phyloP scores from a whole-genome alignment of 306 rosid species.

The Acacia acuminata region DNA sequence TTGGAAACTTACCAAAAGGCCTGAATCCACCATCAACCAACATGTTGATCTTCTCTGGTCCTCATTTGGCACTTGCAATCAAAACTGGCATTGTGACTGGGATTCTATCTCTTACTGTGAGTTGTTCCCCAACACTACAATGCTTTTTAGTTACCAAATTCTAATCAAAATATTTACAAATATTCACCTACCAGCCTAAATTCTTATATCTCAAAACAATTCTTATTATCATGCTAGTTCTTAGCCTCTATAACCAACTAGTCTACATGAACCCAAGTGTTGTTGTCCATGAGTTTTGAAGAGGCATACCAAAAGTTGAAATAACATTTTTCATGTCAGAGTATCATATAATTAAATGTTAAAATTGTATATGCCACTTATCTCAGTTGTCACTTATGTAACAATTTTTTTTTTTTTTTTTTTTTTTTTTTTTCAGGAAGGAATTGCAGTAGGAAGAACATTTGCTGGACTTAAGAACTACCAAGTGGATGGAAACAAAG shows the following conservation, averaged over 20 bases:
- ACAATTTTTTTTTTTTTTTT: not conserved
- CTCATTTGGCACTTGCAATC: conserved; percentile 70
- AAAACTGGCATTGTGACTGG: conserved; percentile 94
- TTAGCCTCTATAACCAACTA: no score
- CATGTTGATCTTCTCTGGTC: conserved; percentile 78
- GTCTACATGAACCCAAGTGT: no score
- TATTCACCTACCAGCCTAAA: not conserved
- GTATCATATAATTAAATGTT: not conserved
- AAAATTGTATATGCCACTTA: not conserved
- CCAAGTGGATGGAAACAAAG: conserved; percentile 99
- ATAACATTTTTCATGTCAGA: not conserved
- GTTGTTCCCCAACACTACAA: conserved; percentile 7
- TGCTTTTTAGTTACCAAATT: no score
- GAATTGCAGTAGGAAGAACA: conserved; percentile 98
- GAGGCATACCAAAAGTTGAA: not conserved
- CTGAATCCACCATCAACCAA: conserved; percentile 86
- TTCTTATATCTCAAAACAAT: not conserved
- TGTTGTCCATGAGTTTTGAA: not conserved
- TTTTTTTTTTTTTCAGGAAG: conserved; percentile 65
- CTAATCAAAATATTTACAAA: not conserved
- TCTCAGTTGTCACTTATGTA: not conserved
- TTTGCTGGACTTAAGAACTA: conserved; percentile 85
- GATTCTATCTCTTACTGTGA: conserved; percentile 91
- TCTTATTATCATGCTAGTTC: no score
- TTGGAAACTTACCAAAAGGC: conserved; percentile 92